Evolutionary conservation across 2,329 filamentous ascomycete species (phyloP).

Genomic region (Ramichloridium luteum): DNA sequence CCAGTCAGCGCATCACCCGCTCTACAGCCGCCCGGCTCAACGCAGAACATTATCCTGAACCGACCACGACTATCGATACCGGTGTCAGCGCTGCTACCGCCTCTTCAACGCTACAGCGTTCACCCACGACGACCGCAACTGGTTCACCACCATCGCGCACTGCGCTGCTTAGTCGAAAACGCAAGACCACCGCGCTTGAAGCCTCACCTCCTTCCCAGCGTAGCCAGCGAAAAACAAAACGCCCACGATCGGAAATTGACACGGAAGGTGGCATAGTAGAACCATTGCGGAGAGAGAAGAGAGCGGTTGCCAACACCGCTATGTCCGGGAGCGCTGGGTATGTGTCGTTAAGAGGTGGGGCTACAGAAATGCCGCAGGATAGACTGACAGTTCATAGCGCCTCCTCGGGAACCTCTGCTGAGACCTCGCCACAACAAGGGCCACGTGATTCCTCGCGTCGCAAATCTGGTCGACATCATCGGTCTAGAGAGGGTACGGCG

Average conservation of each 20-base stretch:
- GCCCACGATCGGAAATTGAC: slow-evolving; percentile 38
- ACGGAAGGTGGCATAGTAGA: slow-evolving; percentile 27
- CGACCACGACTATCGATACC: slow-evolving; percentile 17
- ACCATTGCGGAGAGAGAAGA: slow-evolving; percentile 46
- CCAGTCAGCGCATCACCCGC: slow-evolving; percentile 16
- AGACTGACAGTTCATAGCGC: slow-evolving; percentile 35
- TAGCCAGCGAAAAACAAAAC: slow-evolving; percentile 42
- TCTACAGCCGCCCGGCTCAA: slow-evolving; percentile 63
- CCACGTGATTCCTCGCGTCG: slow-evolving; percentile 55
- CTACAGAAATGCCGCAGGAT: too few species aligned
- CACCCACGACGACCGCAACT: slow-evolving; percentile 27
- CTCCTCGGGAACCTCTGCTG: slow-evolving; percentile 52
- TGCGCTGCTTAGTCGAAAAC: slow-evolving; percentile 48
- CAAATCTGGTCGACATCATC: slow-evolving; percentile 61
- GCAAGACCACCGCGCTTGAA: slow-evolving; percentile 51
- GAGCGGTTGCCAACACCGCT: slow-evolving; percentile 32
- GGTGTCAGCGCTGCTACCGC: slow-evolving; percentile 25
- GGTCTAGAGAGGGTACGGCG: slow-evolving; percentile 43
- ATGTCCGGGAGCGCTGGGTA: slow-evolving; percentile 66
- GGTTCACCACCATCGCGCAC: slow-evolving; percentile 37
- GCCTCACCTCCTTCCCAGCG: slow-evolving; percentile 37
- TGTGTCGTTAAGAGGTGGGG: too few species aligned
- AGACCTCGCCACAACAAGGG: slow-evolving; percentile 42
- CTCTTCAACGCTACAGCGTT: slow-evolving; percentile 14
- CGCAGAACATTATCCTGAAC: slow-evolving; percentile 37